These are phyloP conservation scores for Amanita polypyramis DNA, from an alignment of 768 basidiomycete genomes.

Conservation along the genomic window DNA sequence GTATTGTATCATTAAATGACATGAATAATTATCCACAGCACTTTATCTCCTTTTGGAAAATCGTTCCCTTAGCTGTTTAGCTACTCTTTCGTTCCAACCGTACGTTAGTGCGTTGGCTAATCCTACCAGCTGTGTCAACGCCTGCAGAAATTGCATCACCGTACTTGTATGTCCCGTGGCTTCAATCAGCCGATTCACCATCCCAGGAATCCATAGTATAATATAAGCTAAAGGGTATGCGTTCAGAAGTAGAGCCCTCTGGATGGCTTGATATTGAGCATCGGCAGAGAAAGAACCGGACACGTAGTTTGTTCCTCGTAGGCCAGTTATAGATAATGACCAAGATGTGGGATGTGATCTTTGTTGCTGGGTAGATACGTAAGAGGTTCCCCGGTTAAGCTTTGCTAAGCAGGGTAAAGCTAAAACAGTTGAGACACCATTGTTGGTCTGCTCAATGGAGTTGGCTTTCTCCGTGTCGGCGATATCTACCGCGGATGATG, in stretches of 20 bases:
- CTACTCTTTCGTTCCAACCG: slow-evolving; percentile 11
- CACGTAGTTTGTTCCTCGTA: not conserved
- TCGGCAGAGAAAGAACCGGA: not conserved
- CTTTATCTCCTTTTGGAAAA: no score
- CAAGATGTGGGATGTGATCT: not conserved
- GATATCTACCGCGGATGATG: not conserved
- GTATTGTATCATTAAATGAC: no score
- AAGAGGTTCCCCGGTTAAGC: not conserved
- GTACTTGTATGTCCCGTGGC: slow-evolving; percentile 7
- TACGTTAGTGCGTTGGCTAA: slow-evolving; percentile 10
- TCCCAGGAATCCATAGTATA: slow-evolving; percentile 11
- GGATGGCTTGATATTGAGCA: not conserved
- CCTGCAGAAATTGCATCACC: slow-evolving; percentile 8
- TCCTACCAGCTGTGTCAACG: slow-evolving; percentile 10
- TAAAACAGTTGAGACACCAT: no score
- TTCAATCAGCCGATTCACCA: slow-evolving; percentile 10
- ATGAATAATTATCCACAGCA: no score
- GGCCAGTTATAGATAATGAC: not conserved
- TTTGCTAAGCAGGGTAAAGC: not conserved
- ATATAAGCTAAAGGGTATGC: slow-evolving; percentile 12
- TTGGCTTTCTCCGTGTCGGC: not conserved
- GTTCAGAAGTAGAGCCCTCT: slow-evolving; percentile 9
- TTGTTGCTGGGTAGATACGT: not conserved
- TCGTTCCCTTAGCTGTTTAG: slow-evolving; percentile 2
- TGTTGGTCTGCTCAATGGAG: not conserved